These are phyloP conservation scores for Hymenotorrendiella dingleyae DNA, from an alignment of 2,329 filamentous ascomycete genomes.

Conservation along the genomic window DNA sequence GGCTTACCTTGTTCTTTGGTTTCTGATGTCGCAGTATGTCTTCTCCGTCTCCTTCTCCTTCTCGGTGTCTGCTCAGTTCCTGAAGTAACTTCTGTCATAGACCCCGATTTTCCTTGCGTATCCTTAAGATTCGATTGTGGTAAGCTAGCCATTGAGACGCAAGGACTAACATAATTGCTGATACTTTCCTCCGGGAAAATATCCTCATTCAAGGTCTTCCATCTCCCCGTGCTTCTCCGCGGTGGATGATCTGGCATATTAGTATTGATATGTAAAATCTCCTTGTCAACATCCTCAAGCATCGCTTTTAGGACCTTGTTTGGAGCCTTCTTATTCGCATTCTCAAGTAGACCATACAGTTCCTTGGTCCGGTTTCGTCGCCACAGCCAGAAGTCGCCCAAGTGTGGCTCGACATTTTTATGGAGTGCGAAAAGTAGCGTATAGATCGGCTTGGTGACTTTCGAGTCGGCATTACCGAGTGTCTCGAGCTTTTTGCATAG, in stretches of 20 bases:
- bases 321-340: not conserved
- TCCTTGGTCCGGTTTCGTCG: not conserved
- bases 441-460: not conserved
- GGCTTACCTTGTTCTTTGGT: not conserved
- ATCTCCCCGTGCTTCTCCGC: not conserved
- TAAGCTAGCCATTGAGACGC: no score
- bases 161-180: not conserved
- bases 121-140: no score
- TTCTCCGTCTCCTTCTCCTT: not conserved
- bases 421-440: not conserved
- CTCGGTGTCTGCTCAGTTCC: not conserved
- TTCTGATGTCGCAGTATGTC: not conserved
- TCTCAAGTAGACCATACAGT: not conserved
- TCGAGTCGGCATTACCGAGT: not conserved
- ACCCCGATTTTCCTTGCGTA: no score
- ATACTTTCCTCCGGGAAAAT: not conserved
- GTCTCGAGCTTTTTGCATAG: not conserved
- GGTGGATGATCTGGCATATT: conserved; percentile 1
- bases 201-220: not conserved
- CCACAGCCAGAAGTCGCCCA: conserved; percentile 3
- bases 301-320: not conserved
- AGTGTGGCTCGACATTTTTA: not conserved
- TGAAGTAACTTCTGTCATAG: no score
- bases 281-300: not conserved
- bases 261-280: not conserved